Base-by-base conservation (phyloP, 495 filamentous ascomycete genomes). In the Hypoxylon intermedium region DNA sequence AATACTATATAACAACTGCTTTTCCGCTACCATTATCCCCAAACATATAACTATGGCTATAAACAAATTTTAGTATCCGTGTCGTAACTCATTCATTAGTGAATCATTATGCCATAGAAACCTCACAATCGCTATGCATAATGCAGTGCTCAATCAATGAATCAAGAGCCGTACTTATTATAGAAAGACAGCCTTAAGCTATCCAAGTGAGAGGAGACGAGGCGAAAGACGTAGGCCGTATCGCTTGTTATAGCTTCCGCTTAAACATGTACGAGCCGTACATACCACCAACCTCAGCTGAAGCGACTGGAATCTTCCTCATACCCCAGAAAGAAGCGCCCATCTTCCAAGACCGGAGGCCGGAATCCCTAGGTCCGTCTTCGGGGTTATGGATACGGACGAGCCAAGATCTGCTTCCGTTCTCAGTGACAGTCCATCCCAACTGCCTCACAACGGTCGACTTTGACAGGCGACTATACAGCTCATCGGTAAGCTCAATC, bases 281-380 rank as follows among this genome's bases (percentile, higher is more conserved):
- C 75, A 96, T 86, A 18, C 91, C 91, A 9, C 89, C 89, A 1
- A 94, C 89, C 63, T 93, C 89, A 5, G 87, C 85, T 31, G 79
- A 73, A 9, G 88, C 89, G 47, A 94, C 86, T 9, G 91, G 90
- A 23, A 92, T 80, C 80, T 96, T 96, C 37, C 89, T 82, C 85
- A 91, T 92, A 12, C 91, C 91, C 91, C 91, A 94, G 76, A 84
- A 88, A 54, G 83, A 83, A n/a, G 90, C 90, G 9, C 91, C 91
- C 89, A 92, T 90, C 78, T 96, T 96, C 91, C 91, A 96, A 49
- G 69, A 67, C 21, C 88, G 79, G 26, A 80, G 73, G 5, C 87
- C 88, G 15, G 76, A 74, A 26, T 77, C 77, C 7, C 72, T 60
- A 6, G 67, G 45, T 2, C 52, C 71, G 24, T 74, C 67, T 38